A percentile compares a stretch with the other conserved stretches of the same genome.
Conservation (phyloP, 176 grass and related monocot species). For the Musa itinerans region DNA sequence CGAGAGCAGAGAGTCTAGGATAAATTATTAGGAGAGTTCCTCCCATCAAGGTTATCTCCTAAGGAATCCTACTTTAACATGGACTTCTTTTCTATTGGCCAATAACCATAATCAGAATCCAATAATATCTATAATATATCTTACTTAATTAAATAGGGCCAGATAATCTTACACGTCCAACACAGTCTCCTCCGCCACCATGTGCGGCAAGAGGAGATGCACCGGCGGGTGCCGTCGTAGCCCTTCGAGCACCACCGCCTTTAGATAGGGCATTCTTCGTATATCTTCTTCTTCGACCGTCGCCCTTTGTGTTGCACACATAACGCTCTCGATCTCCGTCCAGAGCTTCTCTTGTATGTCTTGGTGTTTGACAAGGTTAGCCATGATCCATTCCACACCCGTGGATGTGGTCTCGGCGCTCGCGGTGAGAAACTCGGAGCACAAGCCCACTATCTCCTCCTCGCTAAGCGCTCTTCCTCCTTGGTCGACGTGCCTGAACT, state of each 20-base stretch:
- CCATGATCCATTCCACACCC: background rate
- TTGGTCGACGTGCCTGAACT: background rate
- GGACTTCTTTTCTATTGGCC: too few species aligned
- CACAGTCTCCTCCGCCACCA: background rate
- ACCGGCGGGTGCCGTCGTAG: background rate
- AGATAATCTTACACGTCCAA: too few species aligned
- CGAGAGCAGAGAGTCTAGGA: too few species aligned
- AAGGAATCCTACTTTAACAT: too few species aligned
- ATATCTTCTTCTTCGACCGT: background rate
- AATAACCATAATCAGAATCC: too few species aligned
- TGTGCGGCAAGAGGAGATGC: background rate
- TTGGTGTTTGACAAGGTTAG: background rate
- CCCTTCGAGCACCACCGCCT: slow-evolving; percentile 1
- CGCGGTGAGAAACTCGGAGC: background rate
- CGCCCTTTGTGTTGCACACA: background rate
- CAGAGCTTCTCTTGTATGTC: background rate
- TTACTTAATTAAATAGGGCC: too few species aligned
- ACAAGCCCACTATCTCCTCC: background rate
- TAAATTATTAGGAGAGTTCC: too few species aligned
- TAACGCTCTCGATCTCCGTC: background rate
- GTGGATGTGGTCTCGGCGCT: background rate
- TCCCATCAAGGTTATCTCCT: too few species aligned
- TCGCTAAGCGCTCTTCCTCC: background rate
- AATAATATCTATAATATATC: too few species aligned
- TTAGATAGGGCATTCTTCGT: background rate